These are phyloP conservation scores for Amylostereum areolatum DNA, from an alignment of 1,284 basidiomycete species.

Conservation along the genomic window DNA sequence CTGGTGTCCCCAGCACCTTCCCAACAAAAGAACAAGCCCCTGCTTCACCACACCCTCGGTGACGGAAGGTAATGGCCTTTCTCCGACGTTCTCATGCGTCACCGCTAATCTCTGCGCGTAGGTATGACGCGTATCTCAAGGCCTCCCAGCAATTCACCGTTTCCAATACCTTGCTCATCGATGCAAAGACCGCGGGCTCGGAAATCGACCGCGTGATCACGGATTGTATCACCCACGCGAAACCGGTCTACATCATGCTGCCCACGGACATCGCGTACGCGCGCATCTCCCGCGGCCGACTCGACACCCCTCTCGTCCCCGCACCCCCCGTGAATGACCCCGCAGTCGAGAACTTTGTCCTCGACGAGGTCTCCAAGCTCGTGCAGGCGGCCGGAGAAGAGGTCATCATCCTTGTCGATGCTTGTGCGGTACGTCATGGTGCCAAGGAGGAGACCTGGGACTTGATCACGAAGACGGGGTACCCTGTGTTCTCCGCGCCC, in stretches of 20 bases:
- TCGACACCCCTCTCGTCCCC: slow-evolving; percentile 59
- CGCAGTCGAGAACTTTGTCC: slow-evolving; percentile 64
- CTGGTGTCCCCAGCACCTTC: slow-evolving; percentile 78
- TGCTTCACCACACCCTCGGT: slow-evolving; percentile 85
- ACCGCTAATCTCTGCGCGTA: slow-evolving; percentile 15
- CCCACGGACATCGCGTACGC: slow-evolving; percentile 80
- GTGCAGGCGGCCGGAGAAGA: slow-evolving; percentile 60
- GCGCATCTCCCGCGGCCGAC: slow-evolving; percentile 60
- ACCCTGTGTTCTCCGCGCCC: slow-evolving; percentile 77
- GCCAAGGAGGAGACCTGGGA: slow-evolving; percentile 65
- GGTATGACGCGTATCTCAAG: slow-evolving; percentile 74
- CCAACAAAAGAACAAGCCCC: slow-evolving; percentile 63
- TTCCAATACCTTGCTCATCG: slow-evolving; percentile 58
- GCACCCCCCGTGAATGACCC: slow-evolving; percentile 46
- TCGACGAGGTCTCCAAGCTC: slow-evolving; percentile 64
- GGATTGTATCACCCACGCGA: slow-evolving; percentile 72
- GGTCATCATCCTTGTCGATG: slow-evolving; percentile 82
- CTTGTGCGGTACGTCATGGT: slow-evolving; percentile 80
- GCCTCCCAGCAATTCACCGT: slow-evolving; percentile 75
- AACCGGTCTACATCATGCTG: slow-evolving; percentile 85
- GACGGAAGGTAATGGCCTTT: slow-evolving; percentile 53
- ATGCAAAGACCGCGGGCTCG: slow-evolving; percentile 47
- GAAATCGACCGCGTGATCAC: slow-evolving; percentile 81
- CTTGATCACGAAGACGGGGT: slow-evolving; percentile 64
- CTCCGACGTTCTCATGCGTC: neutral